Conservation (phyloP, 805 yeast species). For the Myxozyma monticola region DNA sequence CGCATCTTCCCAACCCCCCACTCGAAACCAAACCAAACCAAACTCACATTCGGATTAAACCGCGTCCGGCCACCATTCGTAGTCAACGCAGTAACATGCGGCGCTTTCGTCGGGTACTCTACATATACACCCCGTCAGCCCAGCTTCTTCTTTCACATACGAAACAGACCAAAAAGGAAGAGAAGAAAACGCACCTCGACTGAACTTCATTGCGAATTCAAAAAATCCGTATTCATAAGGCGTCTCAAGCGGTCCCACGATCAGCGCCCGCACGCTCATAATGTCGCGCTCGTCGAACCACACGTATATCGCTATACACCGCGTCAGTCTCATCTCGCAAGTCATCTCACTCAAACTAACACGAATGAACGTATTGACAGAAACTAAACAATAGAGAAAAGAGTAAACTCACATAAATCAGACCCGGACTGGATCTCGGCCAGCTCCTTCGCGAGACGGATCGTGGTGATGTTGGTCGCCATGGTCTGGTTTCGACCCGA, state of each 20-base stretch:
- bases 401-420: conserved; percentile 11
- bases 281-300: conserved; percentile 15
- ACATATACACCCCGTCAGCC: background rate
- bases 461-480: conserved; percentile 8
- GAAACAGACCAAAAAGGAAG: background rate
- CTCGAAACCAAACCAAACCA: too few species aligned
- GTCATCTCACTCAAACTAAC: background rate
- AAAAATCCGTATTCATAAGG: conserved; percentile 20
- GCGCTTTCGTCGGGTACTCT: conserved; percentile 20
- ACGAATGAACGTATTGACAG: background rate
- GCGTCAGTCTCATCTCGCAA: too few species aligned
- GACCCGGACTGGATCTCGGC: conserved; percentile 14
- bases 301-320: conserved; percentile 17
- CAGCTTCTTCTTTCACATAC: background rate
- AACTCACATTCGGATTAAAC: conserved; percentile 18
- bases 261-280: conserved; percentile 11
- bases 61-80: conserved; percentile 21
- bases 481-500: too few species aligned
- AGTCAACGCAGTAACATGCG: conserved; percentile 13
- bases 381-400: background rate
- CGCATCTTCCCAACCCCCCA: too few species aligned
- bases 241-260: conserved; percentile 16
- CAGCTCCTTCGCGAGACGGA: conserved; percentile 14
- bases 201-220: conserved; percentile 14
- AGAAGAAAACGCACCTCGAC: conserved; percentile 2